Conservation (phyloP, 768 basidiomycete genomes). For the Lactifluus piperatus region DNA sequence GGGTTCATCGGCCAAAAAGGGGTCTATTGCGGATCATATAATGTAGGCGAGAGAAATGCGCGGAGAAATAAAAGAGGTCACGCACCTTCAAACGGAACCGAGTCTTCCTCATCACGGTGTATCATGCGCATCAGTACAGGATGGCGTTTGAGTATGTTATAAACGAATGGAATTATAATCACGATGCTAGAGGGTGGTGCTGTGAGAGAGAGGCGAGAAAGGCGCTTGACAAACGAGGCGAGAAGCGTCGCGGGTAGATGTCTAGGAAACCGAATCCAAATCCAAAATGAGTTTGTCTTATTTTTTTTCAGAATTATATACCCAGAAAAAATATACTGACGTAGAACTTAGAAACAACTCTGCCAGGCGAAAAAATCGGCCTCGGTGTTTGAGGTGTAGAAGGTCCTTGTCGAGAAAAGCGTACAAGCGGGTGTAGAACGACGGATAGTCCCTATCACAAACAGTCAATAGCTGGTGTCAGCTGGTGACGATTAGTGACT, state of each 20-base stretch:
- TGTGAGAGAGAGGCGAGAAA: constrained; percentile 72
- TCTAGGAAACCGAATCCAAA: constrained; percentile 30
- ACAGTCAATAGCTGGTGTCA: neutral
- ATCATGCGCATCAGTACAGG: constrained; percentile 91
- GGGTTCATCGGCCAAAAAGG: constrained; percentile 54
- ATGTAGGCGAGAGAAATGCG: neutral
- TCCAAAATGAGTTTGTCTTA: neutral
- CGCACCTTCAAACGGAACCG: constrained; percentile 15
- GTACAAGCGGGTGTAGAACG: constrained; percentile 90
- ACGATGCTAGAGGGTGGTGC: constrained; percentile 89
- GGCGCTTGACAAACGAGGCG: constrained; percentile 89
- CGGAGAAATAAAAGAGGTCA: neutral
- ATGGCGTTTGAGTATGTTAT: constrained; percentile 89
- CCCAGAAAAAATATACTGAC: constrained; percentile 31
- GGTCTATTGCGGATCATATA: constrained; percentile 39
- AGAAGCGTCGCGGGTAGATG: constrained; percentile 87
- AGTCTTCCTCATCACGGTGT: constrained; percentile 47
- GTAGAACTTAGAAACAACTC: constrained; percentile 90
- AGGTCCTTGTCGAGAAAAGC: constrained; percentile 81
- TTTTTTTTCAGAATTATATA: neutral
- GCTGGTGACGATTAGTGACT: constrained; percentile 26
- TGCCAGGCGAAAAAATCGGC: constrained; percentile 88
- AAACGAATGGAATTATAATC: constrained; percentile 86
- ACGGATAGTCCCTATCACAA: constrained; percentile 76
- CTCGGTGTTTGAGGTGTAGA: constrained; percentile 85